Evolutionary conservation across 2,329 filamentous ascomycete genomes (phyloP).

Genomic region (Epichloe baconii): DNA sequence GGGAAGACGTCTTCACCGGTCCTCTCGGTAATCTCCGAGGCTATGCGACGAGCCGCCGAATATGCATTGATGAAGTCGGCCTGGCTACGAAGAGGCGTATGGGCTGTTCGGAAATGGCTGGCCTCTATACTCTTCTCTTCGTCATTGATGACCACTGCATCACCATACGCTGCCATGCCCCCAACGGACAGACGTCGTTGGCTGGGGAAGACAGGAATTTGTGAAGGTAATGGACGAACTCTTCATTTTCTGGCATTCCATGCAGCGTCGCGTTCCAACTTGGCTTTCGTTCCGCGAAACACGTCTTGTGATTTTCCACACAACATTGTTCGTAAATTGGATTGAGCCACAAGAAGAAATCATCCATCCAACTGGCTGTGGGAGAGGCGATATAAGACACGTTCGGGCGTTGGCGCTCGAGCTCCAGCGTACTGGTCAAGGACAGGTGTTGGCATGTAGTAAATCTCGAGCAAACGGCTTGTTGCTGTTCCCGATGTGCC

Average conservation of each 20-base stretch:
- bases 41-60: constrained; percentile 76
- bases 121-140: constrained; percentile 57
- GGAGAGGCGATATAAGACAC: constrained; percentile 80
- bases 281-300: constrained; percentile 65
- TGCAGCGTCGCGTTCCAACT: constrained; percentile 79
- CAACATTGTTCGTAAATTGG: constrained; percentile 63
- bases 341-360: constrained; percentile 95
- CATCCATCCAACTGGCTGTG: constrained; percentile 91
- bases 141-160: constrained; percentile 67
- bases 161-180: constrained; percentile 75
- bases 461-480: constrained; percentile 80
- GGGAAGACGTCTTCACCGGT: constrained; percentile 81
- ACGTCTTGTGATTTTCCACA: constrained; percentile 55
- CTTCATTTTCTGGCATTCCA: constrained; percentile 87
- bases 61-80: constrained; percentile 89
- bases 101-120: constrained; percentile 83
- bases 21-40: constrained; percentile 55
- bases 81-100: constrained; percentile 77
- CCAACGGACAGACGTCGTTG: constrained; percentile 72
- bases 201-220: constrained; percentile 76
- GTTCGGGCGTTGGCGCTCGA: constrained; percentile 80
- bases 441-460: constrained; percentile 77
- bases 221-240: constrained; percentile 76
- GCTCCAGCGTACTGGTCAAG: constrained; percentile 79
- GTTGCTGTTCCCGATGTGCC: constrained; percentile 63